Base-by-base conservation (phyloP, 2,329 filamentous ascomycete genomes). In the Nigrograna mackinnonii region DNA sequence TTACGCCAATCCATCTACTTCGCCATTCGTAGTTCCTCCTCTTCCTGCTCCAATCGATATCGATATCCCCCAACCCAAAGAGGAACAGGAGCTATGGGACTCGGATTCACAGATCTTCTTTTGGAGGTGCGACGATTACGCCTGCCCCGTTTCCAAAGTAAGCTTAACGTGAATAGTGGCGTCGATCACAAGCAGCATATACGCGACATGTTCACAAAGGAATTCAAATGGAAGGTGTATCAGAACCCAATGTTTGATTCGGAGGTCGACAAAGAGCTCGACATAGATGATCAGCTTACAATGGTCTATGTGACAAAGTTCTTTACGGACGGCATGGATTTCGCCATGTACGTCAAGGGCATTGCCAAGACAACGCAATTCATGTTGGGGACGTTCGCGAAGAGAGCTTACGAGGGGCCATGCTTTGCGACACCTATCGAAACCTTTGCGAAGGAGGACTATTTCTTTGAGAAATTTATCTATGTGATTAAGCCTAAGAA, bases 301-400 rank as follows among this genome's bases (percentile, higher is more conserved):
- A 20, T 36, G 7, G 12, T 36, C 12, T 36, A 21, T 20, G 22
- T 36, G 12, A 22, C 11, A 21, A 11, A 7, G 6, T 36, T 36
- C 34, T 36, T 36, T 16, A 12, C 12, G 16, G 34, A 22, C 12
- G 17, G 16, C 17, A 20, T 6, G 20, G 34, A 36, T 20, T 36
- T 36, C 19, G 34, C 19, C 17, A 22, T 36, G 17, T 36, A 36
- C 34, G 17, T 36, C 16, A 36, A 36, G 20, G 20, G 20, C 19
- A 36, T 21, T 13, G 16, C 7, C 11, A 36, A 36, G 17, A 17
- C 9, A 9, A 33, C 9, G 11, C 11, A 28, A 11, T 13, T 34
- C 12, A 12, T 34, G 16, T 9, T 18, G 11, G 31, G 31, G 13
- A 17, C 17, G 12, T 34, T 34, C 16, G 16, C 31, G 12, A 34